These are phyloP conservation scores for Pisolithus microcarpus DNA, from an alignment of 768 basidiomycete species.

Conservation along the genomic window DNA sequence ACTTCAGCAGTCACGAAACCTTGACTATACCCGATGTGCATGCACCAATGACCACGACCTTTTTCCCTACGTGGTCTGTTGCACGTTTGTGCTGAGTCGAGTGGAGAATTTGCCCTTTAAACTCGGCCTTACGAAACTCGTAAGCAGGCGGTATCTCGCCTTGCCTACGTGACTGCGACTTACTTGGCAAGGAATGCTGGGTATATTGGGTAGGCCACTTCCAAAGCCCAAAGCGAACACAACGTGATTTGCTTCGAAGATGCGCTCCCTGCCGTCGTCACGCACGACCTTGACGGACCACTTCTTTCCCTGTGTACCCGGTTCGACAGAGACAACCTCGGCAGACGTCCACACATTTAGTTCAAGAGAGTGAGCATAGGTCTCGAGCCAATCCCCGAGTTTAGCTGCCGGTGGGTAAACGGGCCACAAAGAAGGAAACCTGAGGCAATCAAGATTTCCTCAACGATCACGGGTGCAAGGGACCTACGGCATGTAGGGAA, in stretches of 20 bases:
- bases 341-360: constrained; percentile 58
- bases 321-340: constrained; percentile 31
- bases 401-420: constrained; percentile 45
- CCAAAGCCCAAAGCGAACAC: constrained; percentile 52
- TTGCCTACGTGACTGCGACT: not conserved
- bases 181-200: constrained; percentile 38
- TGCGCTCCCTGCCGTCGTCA: constrained; percentile 25
- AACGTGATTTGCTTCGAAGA: constrained; percentile 41
- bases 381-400: constrained; percentile 64
- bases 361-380: constrained; percentile 52
- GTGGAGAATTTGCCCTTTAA: constrained; percentile 49
- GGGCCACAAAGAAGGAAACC: constrained; percentile 56
- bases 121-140: constrained; percentile 30
- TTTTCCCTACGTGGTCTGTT: constrained; percentile 48
- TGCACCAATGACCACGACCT: constrained; percentile 62
- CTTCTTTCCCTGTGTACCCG: constrained; percentile 30
- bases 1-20: too few relatives aligned
- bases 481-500: constrained; percentile 47
- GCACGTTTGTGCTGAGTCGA: constrained; percentile 45
- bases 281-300: constrained; percentile 42
- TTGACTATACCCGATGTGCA: constrained; percentile 44
- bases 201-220: constrained; percentile 38
- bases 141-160: not conserved
- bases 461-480: not conserved
- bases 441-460: constrained; percentile 10